phyloP scores from a whole-genome alignment of 164 flowering plant species.

The Umbellularia californica region DNA sequence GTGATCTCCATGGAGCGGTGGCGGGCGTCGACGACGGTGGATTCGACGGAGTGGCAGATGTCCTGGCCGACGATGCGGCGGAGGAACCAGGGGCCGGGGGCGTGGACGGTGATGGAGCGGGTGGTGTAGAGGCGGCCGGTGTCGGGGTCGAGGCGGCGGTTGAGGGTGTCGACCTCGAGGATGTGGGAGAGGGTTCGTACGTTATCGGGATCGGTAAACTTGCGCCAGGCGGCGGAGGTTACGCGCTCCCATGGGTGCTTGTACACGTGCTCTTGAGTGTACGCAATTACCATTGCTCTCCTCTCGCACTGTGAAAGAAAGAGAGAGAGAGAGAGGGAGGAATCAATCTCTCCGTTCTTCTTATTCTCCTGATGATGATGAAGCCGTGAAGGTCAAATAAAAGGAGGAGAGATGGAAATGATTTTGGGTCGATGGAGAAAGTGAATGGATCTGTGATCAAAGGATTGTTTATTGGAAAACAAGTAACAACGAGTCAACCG shows the following conservation, averaged over 20 bases:
- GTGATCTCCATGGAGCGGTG: slow-evolving; percentile 69
- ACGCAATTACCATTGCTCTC: slow-evolving; percentile 66
- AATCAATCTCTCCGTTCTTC: not conserved
- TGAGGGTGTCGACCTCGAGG: slow-evolving; percentile 82
- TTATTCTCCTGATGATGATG: not conserved
- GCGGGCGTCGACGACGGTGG: slow-evolving; percentile 70
- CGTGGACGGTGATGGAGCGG: slow-evolving; percentile 80
- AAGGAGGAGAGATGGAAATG: not conserved
- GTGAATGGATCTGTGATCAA: not conserved
- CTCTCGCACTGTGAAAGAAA: not conserved
- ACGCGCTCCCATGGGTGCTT: slow-evolving; percentile 97
- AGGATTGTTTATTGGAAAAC: not conserved
- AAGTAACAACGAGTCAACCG: too few species aligned
- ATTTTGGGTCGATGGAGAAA: not conserved
- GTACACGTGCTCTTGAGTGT: slow-evolving; percentile 81
- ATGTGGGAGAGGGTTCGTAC: slow-evolving; percentile 71
- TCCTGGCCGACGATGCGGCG: slow-evolving; percentile 82
- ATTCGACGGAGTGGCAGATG: slow-evolving; percentile 85
- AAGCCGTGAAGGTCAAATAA: too few species aligned
- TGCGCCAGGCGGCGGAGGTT: slow-evolving; percentile 92
- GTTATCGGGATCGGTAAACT: slow-evolving; percentile 89
- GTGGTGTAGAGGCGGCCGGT: slow-evolving; percentile 78
- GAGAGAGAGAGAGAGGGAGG: not conserved
- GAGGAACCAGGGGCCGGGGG: slow-evolving; percentile 93
- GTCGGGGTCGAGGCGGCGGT: slow-evolving; percentile 52